Conservation (phyloP, 2,329 filamentous ascomycete genomes). For the Incumbomyces delicatus region DNA sequence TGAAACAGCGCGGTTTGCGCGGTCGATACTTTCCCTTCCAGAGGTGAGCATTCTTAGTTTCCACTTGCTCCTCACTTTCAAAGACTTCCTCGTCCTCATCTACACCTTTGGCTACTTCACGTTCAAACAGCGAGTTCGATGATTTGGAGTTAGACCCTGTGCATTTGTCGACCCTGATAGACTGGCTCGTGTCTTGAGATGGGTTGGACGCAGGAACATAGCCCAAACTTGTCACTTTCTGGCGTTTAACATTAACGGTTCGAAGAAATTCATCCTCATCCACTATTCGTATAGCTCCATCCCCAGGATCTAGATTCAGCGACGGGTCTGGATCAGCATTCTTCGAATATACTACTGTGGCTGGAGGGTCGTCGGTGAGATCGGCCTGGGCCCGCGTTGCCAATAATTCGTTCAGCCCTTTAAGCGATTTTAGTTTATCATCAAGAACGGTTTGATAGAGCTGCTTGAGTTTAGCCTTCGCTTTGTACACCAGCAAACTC, state of each 20-base stretch:
- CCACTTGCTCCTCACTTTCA: constrained; percentile 73
- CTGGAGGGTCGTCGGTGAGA: constrained; percentile 13
- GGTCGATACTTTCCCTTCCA: constrained; percentile 82
- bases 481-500: constrained; percentile 81
- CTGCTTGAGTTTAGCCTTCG: constrained; percentile 69
- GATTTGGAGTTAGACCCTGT: constrained; percentile 64
- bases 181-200: constrained; percentile 23
- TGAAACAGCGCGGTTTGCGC: constrained; percentile 93
- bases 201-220: constrained; percentile 48
- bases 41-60: constrained; percentile 29
- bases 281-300: constrained; percentile 50
- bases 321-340: constrained; percentile 56
- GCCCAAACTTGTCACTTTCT: constrained; percentile 53
- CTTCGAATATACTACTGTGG: constrained; percentile 30
- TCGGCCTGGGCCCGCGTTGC: constrained; percentile 34
- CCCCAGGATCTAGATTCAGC: constrained; percentile 53
- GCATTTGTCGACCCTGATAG: background rate
- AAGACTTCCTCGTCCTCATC: constrained; percentile 95
- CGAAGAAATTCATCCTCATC: constrained; percentile 48
- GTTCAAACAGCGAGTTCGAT: constrained; percentile 63
- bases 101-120: constrained; percentile 83
- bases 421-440: constrained; percentile 56
- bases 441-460: constrained; percentile 68
- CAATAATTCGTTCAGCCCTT: constrained; percentile 57
- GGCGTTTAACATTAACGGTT: constrained; percentile 47